Conservation (phyloP, 2,329 filamentous ascomycete species). For the Fusarium algeriense region DNA sequence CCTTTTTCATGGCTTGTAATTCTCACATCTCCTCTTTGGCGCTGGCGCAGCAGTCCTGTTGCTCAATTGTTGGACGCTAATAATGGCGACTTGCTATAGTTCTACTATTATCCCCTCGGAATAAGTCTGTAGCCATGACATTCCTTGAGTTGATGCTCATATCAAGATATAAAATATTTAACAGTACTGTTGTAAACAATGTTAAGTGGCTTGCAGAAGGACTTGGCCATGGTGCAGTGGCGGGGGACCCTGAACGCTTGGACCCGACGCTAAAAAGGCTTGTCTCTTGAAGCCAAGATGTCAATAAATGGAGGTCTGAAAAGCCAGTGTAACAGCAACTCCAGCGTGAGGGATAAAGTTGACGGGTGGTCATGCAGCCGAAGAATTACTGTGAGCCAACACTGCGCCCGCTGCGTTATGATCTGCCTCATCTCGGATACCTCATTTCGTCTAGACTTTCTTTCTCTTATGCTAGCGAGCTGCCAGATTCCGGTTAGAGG, state of each 20-base stretch:
- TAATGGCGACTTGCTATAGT: too few species aligned
- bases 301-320: neutral
- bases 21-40: fast-evolving
- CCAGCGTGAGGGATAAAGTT: neutral
- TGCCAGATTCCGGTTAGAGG: neutral
- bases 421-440: neutral
- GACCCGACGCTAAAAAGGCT: constrained; percentile 5
- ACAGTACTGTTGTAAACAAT: fast-evolving
- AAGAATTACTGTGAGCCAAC: too few species aligned
- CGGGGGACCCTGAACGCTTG: neutral
- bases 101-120: too few species aligned
- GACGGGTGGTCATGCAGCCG: too few species aligned
- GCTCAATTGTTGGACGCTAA: too few species aligned
- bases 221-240: neutral
- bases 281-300: neutral
- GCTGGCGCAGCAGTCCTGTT: too few species aligned
- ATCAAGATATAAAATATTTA: neutral
- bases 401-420: neutral
- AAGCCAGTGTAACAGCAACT: neutral
- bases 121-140: too few species aligned
- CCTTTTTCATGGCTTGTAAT: neutral
- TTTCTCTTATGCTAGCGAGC: neutral
- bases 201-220: neutral
- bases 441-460: neutral
- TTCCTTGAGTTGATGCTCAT: too few species aligned